phyloP scores from a whole-genome alignment of 768 basidiomycete genomes.

The Phanerodontia chrysosporium region DNA sequence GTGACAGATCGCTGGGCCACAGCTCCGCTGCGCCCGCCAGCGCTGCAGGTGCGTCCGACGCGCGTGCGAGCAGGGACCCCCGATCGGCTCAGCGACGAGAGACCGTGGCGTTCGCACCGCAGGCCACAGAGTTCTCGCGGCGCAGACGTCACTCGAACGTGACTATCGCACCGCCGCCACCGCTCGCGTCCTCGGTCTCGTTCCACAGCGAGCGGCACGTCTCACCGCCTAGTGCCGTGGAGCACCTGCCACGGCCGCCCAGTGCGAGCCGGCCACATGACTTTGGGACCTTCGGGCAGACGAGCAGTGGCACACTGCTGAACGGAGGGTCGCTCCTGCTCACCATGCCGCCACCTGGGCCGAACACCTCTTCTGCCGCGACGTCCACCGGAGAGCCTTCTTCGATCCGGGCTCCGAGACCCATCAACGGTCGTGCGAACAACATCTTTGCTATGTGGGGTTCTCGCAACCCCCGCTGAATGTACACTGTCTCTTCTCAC shows the following conservation, averaged over 20 bases:
- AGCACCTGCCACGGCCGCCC: background rate
- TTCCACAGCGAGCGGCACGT: slow-evolving; percentile 5
- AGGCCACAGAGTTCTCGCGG: background rate
- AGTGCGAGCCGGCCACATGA: background rate
- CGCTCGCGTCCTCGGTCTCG: background rate
- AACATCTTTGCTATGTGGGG: slow-evolving; percentile 6
- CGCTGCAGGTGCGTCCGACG: background rate
- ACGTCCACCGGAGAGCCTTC: slow-evolving; percentile 7
- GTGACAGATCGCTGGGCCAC: background rate
- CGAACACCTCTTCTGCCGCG: slow-evolving; percentile 5
- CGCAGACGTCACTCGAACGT: slow-evolving; percentile 3
- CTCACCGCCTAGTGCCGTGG: background rate
- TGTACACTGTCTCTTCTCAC: background rate
- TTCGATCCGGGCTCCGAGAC: slow-evolving; percentile 13
- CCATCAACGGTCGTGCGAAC: background rate
- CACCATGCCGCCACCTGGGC: slow-evolving; percentile 5
- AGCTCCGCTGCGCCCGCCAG: background rate
- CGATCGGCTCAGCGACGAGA: background rate
- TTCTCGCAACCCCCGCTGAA: background rate
- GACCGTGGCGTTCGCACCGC: background rate
- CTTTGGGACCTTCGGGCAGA: background rate
- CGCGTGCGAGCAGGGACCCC: background rate
- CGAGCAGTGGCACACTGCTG: background rate
- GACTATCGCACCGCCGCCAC: background rate
- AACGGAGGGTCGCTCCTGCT: slow-evolving; percentile 8